phyloP scores from a whole-genome alignment of 768 basidiomycete species.

The Kwoniella botswanensis region DNA sequence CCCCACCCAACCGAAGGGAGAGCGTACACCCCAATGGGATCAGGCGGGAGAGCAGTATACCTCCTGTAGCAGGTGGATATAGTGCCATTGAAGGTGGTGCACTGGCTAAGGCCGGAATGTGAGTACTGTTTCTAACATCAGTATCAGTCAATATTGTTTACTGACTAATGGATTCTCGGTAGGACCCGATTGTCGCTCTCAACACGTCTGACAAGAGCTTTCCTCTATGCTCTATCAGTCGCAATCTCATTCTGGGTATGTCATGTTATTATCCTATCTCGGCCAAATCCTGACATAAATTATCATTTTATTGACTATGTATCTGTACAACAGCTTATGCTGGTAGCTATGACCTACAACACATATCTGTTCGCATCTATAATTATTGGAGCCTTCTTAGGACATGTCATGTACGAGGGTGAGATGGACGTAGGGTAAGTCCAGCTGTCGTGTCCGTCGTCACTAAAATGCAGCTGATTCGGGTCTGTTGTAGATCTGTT shows the following conservation, averaged over 20 bases:
- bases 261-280: not conserved
- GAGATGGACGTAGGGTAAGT: constrained; percentile 67
- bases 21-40: not conserved
- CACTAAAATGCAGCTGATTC: not conserved
- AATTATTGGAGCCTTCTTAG: constrained; percentile 78
- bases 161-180: too few relatives aligned
- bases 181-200: constrained; percentile 26
- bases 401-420: constrained; percentile 77
- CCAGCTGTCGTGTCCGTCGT: not conserved
- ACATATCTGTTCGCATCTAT: constrained; percentile 84
- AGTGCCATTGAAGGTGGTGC: constrained; percentile 34
- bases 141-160: not conserved
- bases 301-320: too few relatives aligned
- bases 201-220: constrained; percentile 40
- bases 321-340: constrained; percentile 63
- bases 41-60: constrained; percentile 35
- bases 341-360: constrained; percentile 97
- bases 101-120: constrained; percentile 27
- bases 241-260: constrained; percentile 61
- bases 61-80: constrained; percentile 34
- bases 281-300: too few relatives aligned
- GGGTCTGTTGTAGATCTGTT: constrained; percentile 55
- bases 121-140: not conserved
- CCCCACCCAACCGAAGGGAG: constrained; percentile 19
- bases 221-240: constrained; percentile 74